A percentile compares a stretch with the other conserved stretches of the same genome.
These are phyloP conservation scores for Fusarium tupiense DNA, from an alignment of 2,329 filamentous ascomycete species.

Conservation along the genomic window DNA sequence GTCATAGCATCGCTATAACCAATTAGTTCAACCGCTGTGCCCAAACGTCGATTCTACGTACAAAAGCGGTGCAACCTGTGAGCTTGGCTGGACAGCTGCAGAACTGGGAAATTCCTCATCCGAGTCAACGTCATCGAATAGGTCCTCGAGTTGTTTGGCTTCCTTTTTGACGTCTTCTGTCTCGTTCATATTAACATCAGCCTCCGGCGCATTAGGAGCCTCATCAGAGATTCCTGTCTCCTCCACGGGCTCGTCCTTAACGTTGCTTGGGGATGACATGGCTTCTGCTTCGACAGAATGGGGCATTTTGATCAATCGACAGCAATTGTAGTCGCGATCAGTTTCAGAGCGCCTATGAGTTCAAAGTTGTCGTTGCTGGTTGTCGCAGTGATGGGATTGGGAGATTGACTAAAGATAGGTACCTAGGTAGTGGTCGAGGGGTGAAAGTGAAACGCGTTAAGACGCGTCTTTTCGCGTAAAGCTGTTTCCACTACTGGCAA, in stretches of 20 bases:
- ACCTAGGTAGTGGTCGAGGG: conserved; percentile 10
- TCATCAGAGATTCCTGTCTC: conserved; percentile 32
- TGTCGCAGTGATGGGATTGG: conserved; percentile 37
- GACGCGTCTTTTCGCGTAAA: conserved; percentile 43
- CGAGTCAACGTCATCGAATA: conserved; percentile 68
- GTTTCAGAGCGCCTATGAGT: neutral
- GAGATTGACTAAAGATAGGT: conserved; percentile 5
- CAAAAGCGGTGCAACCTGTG: conserved; percentile 61
- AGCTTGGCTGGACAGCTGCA: conserved; percentile 50
- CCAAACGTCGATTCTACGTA: conserved; percentile 45
- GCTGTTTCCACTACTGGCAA: conserved; percentile 20
- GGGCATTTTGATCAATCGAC: conserved; percentile 23
- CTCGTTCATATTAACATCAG: conserved; percentile 38
- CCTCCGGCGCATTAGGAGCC: conserved; percentile 20
- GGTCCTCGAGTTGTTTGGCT: conserved; percentile 63
- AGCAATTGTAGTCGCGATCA: neutral
- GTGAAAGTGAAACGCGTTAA: conserved; percentile 28
- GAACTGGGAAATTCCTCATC: conserved; percentile 70
- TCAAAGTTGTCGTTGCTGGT: conserved; percentile 13
- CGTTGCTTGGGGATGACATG: conserved; percentile 41
- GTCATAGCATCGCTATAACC: conserved; percentile 46
- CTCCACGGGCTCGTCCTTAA: conserved; percentile 44
- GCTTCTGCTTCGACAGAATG: conserved; percentile 34
- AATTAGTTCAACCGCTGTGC: conserved; percentile 8
- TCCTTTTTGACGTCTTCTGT: conserved; percentile 52